A percentile compares a stretch with the other conserved stretches of the same genome.
Evolutionary conservation across 495 filamentous ascomycete genomes (phyloP).

Genomic region (Penicillium odoratum): DNA sequence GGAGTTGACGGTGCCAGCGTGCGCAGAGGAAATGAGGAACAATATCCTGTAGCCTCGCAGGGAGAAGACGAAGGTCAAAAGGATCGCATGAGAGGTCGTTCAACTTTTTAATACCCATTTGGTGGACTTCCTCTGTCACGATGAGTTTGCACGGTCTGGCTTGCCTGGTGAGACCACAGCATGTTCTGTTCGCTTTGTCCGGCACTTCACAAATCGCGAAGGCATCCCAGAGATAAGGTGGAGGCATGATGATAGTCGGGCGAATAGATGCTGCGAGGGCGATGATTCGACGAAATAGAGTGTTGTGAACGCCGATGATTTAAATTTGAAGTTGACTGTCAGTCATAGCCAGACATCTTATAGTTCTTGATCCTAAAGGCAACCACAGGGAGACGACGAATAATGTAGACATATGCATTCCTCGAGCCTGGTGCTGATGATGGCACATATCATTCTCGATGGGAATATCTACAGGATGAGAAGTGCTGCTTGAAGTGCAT

Average conservation of each 20-base stretch:
- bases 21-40: not conserved
- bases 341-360: not conserved
- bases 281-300: not conserved
- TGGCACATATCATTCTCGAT: not conserved
- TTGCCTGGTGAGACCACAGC: constrained; percentile 6
- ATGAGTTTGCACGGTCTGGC: constrained; percentile 1
- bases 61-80: not conserved
- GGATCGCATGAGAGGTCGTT: not conserved
- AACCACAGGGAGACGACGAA: not conserved
- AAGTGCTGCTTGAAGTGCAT: not conserved
- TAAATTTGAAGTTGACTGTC: not conserved
- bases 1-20: no score
- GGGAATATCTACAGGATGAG: not conserved
- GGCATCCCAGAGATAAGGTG: no score
- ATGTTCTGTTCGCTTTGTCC: not conserved
- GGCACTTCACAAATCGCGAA: no score
- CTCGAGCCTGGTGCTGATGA: not conserved
- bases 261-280: not conserved
- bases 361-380: not conserved
- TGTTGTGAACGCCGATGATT: constrained; percentile 1
- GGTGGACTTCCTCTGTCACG: not conserved
- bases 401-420: not conserved
- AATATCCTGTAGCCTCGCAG: not conserved
- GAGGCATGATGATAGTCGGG: not conserved
- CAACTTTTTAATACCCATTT: not conserved